Percentiles rank a stretch among this genome's conserved stretches.
These are phyloP conservation scores for Aegilops tauschii DNA, from an alignment of 176 grass and related monocot species.

Conservation along the genomic window DNA sequence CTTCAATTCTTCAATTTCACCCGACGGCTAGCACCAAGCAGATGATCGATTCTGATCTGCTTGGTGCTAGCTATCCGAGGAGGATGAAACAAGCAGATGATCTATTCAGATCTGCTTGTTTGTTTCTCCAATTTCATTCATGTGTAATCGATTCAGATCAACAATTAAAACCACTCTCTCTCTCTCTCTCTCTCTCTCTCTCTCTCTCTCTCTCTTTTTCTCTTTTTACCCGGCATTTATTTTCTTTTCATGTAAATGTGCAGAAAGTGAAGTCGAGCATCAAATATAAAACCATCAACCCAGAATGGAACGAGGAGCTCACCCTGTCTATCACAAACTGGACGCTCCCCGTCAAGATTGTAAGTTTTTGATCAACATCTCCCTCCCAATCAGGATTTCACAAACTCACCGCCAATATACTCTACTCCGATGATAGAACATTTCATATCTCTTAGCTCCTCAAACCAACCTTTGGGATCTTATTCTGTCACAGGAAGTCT, in stretches of 20 bases:
- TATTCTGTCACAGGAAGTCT: conserved; percentile 48
- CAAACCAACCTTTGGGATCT: not conserved
- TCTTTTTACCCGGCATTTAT: not conserved
- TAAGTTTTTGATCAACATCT: conserved; percentile 28
- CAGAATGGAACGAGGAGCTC: conserved; percentile 76
- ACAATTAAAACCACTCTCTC: too few species aligned
- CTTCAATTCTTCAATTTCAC: not conserved
- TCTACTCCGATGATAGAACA: not conserved
- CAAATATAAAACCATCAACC: conserved; percentile 46
- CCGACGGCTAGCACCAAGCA: not conserved
- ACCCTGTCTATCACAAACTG: conserved; percentile 61
- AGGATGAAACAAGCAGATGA: too few species aligned
- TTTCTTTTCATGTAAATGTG: not conserved
- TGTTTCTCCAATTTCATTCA: too few species aligned
- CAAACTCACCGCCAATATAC: too few species aligned
- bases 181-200: too few species aligned
- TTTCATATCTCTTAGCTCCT: not conserved
- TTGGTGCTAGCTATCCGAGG: too few species aligned
- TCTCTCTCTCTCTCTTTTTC: too few species aligned
- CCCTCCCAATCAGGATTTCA: not conserved
- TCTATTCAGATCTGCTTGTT: too few species aligned
- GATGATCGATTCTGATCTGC: too few species aligned
- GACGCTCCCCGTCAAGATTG: conserved; percentile 52
- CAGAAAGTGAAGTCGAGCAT: conserved; percentile 75
- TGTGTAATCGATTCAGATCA: not conserved